Base-by-base conservation (phyloP, 2,329 filamentous ascomycete genomes). In the Cladosporium sp. region DNA sequence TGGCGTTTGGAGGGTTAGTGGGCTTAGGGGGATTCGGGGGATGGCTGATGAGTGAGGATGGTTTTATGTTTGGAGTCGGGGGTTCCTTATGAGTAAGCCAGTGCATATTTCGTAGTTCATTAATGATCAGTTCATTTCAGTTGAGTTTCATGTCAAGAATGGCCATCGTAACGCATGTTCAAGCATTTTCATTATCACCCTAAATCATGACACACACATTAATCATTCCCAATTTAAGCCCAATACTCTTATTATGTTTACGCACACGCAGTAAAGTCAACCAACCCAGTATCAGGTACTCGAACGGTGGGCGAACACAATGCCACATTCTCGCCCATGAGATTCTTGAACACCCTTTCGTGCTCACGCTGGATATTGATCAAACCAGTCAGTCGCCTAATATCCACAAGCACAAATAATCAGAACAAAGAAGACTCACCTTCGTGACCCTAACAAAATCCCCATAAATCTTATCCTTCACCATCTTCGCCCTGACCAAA, bases 401-500 rank as follows among this genome's bases (percentile, higher is more conserved):
- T n/a, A 11, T 7, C 15, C 13, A 20, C 16, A n/a, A n/a, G n/a
- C 16, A 18, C 36, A 12, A 9, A 9, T 12, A 19, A 15, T 20
- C 15, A 12, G 19, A n/a, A n/a, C n/a, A 4, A 13, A 38, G 9
- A 18, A 13, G 7, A 38, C 36, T 38, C 9, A 38, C 36, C 19
- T 38, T 22, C 11, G 36, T 22, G 7, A 38, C 19, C 11, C 18
- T 19, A 8, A 38, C n/a, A 13, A 38, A 38, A 5, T 38, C 36
- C 7, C 16, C 16, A 20, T 38, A 38, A 12, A 38, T 19, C 7
- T 16, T 16, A 38, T 38, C 36, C 9, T 22, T 20, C 36, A 11
- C 11, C 36, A 38, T 38, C 36, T 38, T 38, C 42, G 22, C 35
- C 29, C 38, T 33, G 19, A 71, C 70, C 18, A 72, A 57, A 36